A percentile compares a stretch with the other conserved stretches of the same genome.
Conservation (phyloP, 129 eudicot species). For the Tanacetum coccineum region DNA sequence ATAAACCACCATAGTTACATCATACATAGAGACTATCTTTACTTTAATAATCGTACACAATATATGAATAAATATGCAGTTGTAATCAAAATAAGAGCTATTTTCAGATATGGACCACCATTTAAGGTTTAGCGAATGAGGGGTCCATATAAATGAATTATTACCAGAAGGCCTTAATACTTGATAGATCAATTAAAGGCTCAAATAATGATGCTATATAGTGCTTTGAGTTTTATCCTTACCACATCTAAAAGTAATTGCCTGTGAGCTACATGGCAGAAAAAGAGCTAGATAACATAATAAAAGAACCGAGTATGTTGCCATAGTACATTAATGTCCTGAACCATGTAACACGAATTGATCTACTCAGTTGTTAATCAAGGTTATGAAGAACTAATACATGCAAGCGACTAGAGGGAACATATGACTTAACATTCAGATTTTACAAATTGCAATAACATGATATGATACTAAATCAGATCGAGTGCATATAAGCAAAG, state of each 20-base stretch:
- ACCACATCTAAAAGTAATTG: too few species aligned
- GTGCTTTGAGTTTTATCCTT: not conserved
- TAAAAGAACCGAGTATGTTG: too few species aligned
- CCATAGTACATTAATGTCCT: too few species aligned
- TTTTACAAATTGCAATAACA: conserved; percentile 6
- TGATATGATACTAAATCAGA: not conserved
- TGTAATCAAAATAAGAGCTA: too few species aligned
- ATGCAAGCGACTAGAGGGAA: conserved; percentile 7
- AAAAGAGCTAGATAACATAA: not conserved
- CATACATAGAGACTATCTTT: too few species aligned
- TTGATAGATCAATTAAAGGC: not conserved
- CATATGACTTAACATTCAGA: conserved; percentile 12
- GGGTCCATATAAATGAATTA: not conserved
- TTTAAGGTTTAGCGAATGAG: not conserved
- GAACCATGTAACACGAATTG: not conserved
- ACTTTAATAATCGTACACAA: too few species aligned
- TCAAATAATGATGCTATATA: not conserved
- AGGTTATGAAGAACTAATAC: not conserved
- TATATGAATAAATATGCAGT: too few species aligned
- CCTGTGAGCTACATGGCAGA: too few species aligned
- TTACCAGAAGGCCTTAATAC: not conserved
- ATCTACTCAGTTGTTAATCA: not conserved
- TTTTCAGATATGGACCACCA: not conserved
- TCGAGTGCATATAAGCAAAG: not conserved
- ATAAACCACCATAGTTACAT: too few species aligned